Evolutionary conservation across 2,329 filamentous ascomycete genomes (phyloP), one percentile per base, ranked within the genome.

Genomic region (Sporothrix variecibatus): DNA sequence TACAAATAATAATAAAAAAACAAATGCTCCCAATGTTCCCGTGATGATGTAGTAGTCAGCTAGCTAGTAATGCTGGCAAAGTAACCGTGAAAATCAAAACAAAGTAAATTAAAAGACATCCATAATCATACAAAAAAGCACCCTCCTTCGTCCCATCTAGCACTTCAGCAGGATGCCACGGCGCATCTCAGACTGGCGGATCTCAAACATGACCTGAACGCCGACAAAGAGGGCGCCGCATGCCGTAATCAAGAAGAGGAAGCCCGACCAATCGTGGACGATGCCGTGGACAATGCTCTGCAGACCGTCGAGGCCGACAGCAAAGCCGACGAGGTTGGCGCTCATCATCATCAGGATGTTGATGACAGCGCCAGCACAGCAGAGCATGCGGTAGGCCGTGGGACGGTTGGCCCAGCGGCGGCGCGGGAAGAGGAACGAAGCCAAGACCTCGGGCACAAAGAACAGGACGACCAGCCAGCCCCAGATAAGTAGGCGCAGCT

Each of bases 381-480:
- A 95, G 2, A 98, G 80, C 82, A 95, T 88, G 34, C 96, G 89
- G 81, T 97, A 98, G 2, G 88, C 82, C 70, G 90, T 92, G 1
- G 93, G 93, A 0, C 87, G 84, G 28, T 86, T 84, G 78, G 90
- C 90, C 90, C 93, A 98, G 77, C 89, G 90, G 56, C 86, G 86
- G 71, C 87, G 81, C 0, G 95, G 95, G 81, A 99, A 97, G 0
- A 95, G 74, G 53, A 90, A 85, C 0, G 86, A 85, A 0, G 90
- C 94, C 8, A 93, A 84, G 78, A 95, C 89, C 84, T 99, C 96
- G 0, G 96, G 96, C 7, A 98, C 81, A 82, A 99, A 94, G 83
- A 99, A 99, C 31, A 98, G 84, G 0, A 97, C 95, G 76, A 99
- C 90, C 53, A 99, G 87, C 96, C 96, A 99, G 38, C 96, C 95